Conservation (phyloP, 768 basidiomycete genomes). For the Lactifluus echinatus region DNA sequence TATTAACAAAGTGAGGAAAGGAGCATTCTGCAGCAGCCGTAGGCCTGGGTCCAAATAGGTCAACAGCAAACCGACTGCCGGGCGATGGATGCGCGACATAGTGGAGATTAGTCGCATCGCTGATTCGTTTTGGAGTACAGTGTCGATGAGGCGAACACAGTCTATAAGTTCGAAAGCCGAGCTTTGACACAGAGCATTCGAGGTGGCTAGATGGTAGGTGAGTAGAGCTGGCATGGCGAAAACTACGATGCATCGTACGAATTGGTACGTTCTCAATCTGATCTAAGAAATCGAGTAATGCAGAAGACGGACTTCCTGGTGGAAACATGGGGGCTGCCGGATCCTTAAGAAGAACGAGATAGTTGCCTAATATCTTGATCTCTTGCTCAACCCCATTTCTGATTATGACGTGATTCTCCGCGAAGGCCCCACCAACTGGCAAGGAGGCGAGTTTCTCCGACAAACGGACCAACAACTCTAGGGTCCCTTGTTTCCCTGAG, state of each 20-base stretch:
- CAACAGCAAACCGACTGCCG: conserved; percentile 36
- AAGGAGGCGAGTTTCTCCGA: conserved; percentile 32
- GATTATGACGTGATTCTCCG: conserved; percentile 24
- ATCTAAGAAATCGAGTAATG: conserved; percentile 37
- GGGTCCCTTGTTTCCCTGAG: conserved; percentile 42
- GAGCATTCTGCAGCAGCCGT: conserved; percentile 31
- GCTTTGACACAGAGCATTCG: conserved; percentile 27
- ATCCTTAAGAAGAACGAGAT: conserved; percentile 28
- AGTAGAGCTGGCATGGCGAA: background rate
- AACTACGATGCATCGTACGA: conserved; percentile 33
- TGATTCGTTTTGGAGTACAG: conserved; percentile 29
- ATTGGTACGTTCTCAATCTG: conserved; percentile 35
- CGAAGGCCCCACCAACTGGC: conserved; percentile 27
- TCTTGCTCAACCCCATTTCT: conserved; percentile 37
- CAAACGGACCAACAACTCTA: conserved; percentile 31
- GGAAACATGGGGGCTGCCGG: background rate
- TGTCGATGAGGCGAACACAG: conserved; percentile 44
- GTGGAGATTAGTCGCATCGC: conserved; percentile 34
- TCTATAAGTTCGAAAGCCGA: conserved; percentile 55
- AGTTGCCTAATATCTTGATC: conserved; percentile 32
- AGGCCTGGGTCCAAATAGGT: conserved; percentile 37
- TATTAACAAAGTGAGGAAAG: background rate
- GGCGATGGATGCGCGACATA: conserved; percentile 35
- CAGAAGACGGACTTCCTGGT: conserved; percentile 19
- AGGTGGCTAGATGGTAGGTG: conserved; percentile 29